These are phyloP conservation scores for Ustilago trichophora DNA, from an alignment of 1,284 basidiomycete genomes.

Conservation along the genomic window DNA sequence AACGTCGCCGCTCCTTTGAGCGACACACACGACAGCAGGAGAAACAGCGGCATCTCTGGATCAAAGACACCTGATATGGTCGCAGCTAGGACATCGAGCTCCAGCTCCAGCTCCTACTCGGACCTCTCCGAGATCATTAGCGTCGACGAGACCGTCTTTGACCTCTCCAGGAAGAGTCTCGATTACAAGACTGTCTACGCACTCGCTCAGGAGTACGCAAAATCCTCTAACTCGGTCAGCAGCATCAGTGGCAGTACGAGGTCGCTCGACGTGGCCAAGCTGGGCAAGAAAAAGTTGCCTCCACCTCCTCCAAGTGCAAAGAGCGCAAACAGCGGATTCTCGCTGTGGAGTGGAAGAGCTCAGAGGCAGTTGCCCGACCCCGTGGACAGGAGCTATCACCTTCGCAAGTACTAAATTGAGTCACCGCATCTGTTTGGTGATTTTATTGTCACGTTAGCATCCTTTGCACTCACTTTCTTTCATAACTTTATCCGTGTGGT, in stretches of 20 bases:
- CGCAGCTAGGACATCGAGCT: conserved; percentile 7
- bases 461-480: no score
- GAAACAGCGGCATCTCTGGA: neutral
- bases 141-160: conserved; percentile 22
- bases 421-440: no score
- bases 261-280: no score
- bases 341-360: neutral
- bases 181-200: conserved; percentile 15
- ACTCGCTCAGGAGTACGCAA: conserved; percentile 19
- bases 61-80: conserved; percentile 19
- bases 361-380: conserved; percentile 2
- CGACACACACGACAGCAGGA: neutral
- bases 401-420: conserved; percentile 7
- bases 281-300: neutral
- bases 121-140: conserved; percentile 15
- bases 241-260: no score
- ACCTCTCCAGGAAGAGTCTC: conserved; percentile 13
- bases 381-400: conserved; percentile 14
- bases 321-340: neutral
- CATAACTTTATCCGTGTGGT: no score
- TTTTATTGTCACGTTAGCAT: no score
- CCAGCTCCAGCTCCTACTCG: conserved; percentile 14
- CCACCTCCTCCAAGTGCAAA: no score
- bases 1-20: neutral
- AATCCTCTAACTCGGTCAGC: no score